Conservation (phyloP, 2,329 filamentous ascomycete genomes). For the Cordyceps farinosa region DNA sequence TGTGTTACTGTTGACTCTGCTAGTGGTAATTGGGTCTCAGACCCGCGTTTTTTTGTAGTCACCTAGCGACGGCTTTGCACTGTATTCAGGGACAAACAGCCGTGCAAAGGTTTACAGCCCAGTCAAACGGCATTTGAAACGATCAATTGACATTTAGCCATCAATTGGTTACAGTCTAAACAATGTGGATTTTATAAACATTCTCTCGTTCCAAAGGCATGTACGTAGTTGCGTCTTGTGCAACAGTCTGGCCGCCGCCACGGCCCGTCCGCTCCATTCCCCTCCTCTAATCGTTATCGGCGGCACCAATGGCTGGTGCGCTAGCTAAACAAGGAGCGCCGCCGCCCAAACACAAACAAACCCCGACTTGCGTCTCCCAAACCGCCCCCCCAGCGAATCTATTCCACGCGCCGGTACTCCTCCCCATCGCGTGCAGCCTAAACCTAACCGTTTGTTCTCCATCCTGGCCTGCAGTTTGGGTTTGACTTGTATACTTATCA, state of each 20-base stretch:
- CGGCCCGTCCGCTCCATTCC: neutral
- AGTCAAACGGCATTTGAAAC: no score
- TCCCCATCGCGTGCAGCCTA: constrained; percentile 1
- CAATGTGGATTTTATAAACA: neutral
- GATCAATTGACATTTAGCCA: no score
- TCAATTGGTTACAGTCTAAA: no score
- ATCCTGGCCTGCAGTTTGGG: neutral
- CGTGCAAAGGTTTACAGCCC: no score
- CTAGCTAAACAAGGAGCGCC: constrained; percentile 1
- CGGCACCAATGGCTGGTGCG: neutral
- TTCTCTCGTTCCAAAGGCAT: neutral
- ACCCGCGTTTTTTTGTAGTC: no score
- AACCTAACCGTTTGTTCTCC: neutral
- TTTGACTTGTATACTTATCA: neutral
- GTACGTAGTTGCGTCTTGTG: neutral
- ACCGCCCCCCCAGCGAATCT: neutral
- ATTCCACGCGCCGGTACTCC: constrained; percentile 1
- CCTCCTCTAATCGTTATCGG: constrained; percentile 12
- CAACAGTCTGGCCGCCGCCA: neutral
- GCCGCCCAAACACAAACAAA: constrained; percentile 13
- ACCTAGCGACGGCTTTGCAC: no score
- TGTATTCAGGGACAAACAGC: no score
- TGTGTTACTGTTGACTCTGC: no score
- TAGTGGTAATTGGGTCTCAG: no score
- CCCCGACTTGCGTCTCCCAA: neutral